Conservation (phyloP, 805 yeast species). For the Kodamaea leandrae region DNA sequence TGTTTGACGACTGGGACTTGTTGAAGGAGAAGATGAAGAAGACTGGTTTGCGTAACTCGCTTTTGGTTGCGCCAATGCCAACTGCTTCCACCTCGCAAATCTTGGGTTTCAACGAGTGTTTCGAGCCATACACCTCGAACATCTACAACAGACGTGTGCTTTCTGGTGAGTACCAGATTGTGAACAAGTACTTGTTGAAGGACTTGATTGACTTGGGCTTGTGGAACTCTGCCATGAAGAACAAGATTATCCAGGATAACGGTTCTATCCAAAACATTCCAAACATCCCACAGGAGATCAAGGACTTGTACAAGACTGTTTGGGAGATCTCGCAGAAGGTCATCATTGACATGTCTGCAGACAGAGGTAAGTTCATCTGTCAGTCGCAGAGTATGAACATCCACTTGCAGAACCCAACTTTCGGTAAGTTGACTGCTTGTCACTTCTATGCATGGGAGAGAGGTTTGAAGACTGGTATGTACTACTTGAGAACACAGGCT, state of each 20-base stretch:
- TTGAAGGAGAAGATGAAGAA: slow-evolving; percentile 47
- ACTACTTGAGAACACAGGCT: slow-evolving; percentile 95
- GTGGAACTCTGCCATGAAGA: slow-evolving; percentile 59
- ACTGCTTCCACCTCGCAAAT: slow-evolving; percentile 67
- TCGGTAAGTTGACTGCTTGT: slow-evolving; percentile 96
- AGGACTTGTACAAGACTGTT: slow-evolving; percentile 55
- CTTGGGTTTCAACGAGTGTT: slow-evolving; percentile 60
- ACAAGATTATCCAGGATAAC: slow-evolving; percentile 52
- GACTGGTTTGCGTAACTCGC: slow-evolving; percentile 56
- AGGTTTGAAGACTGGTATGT: slow-evolving; percentile 98
- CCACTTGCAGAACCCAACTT: slow-evolving; percentile 84
- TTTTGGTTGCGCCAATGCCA: slow-evolving; percentile 65
- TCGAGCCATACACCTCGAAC: slow-evolving; percentile 62
- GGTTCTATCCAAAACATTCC: slow-evolving; percentile 58
- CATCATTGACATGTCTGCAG: slow-evolving; percentile 46
- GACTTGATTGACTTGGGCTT: slow-evolving; percentile 58
- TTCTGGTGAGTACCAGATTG: slow-evolving; percentile 64
- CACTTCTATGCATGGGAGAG: slow-evolving; percentile 99
- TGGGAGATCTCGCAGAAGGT: slow-evolving; percentile 62
- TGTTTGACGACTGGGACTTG: slow-evolving; percentile 55
- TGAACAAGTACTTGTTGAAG: slow-evolving; percentile 55
- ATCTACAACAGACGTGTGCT: slow-evolving; percentile 61
- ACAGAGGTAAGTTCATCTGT: slow-evolving; percentile 72
- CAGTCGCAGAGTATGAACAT: slow-evolving; percentile 94
- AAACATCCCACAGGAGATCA: slow-evolving; percentile 52